A percentile compares a stretch with the other conserved stretches of the same genome.
These are phyloP conservation scores for Spirogloea muscicola DNA, from an alignment of 139 green algal genomes.

Conservation along the genomic window DNA sequence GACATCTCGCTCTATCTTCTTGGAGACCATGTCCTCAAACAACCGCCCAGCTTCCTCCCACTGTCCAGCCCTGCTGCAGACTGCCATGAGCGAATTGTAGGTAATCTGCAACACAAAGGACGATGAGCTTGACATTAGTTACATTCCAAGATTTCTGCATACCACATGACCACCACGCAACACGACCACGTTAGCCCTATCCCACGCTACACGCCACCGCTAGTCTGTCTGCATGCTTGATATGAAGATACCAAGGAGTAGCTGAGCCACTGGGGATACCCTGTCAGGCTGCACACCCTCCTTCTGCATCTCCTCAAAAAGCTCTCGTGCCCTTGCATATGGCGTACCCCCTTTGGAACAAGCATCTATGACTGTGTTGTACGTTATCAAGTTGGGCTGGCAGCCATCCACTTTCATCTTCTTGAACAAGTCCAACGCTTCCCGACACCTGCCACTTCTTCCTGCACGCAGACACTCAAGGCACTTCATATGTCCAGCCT, in stretches of 20 bases:
- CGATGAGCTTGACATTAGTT: not conserved
- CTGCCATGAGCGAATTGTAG: conserved; percentile 44
- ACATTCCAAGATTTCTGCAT: not conserved
- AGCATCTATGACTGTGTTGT: conserved; percentile 47
- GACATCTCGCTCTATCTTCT: conserved; percentile 19
- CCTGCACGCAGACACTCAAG: conserved; percentile 17
- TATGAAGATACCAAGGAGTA: not conserved
- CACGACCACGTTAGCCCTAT: not conserved
- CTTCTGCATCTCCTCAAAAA: conserved; percentile 35
- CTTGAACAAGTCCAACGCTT: conserved; percentile 30
- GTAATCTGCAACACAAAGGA: conserved; percentile 24
- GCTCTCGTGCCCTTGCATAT: not conserved
- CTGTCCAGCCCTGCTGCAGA: conserved; percentile 35
- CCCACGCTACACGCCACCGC: not conserved
- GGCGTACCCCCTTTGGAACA: conserved; percentile 23
- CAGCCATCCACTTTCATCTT: conserved; percentile 31
- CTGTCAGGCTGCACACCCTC: conserved; percentile 21
- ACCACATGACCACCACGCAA: not conserved
- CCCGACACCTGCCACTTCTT: conserved; percentile 11
- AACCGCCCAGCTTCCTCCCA: conserved; percentile 31
- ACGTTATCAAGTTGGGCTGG: conserved; percentile 38
- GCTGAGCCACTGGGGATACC: not conserved
- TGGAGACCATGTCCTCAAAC: conserved; percentile 28
- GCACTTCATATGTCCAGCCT: no score
- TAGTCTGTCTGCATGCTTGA: conserved; percentile 1